Evolutionary conservation across 495 filamentous ascomycete genomes (phyloP), one percentile per base, ranked within the genome.

Genomic region (Hypoxylon subgilvum): DNA sequence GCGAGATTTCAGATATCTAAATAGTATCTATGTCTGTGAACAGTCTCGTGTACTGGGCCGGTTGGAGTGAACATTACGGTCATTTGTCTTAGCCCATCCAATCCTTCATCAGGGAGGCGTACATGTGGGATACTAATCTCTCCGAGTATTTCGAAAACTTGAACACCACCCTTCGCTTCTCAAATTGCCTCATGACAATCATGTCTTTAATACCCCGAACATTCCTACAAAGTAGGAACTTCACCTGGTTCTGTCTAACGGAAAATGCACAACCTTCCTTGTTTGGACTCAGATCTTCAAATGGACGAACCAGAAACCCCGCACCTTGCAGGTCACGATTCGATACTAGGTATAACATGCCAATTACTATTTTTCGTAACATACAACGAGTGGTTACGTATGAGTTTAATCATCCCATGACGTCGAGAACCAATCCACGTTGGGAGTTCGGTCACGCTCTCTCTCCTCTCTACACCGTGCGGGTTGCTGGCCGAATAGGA

Each of bases 231-330:
- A 21, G 8, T 18, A 8, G 5, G 9, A 25, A 9, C 30, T 38
- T 41, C 25, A 9, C 39, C 35, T 45, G 21, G 45, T 30, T 40
- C 12, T 32, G 36, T 22, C 42, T 54, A 44, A 55, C 48, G 6
- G 38, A 22, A 30, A 45, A 55, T 18, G 18, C 46, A 31, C 35
- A 57, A 63, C 60, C 52, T 63, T 52, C 60, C 60, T 50, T 30
- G 13, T 63, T 43, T 8, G 52, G 42, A 43, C 17, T 21, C 47
- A 53, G 38, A 61, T 51, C 50, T 38, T 32, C 44, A 47, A 57
- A 42, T 32, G 19, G 46, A 32, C 47, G 47, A 60, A 52, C 38
- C 51, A 62, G 46, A 43, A n/a, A 16, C 51, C 58, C 57, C 57
- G 49, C 57, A 61, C 49, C 17, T 28, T 2, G 21, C 25, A 39